Evolutionary conservation across 2,329 filamentous ascomycete genomes (phyloP).

Genomic region (Lasiodiplodia citricola): DNA sequence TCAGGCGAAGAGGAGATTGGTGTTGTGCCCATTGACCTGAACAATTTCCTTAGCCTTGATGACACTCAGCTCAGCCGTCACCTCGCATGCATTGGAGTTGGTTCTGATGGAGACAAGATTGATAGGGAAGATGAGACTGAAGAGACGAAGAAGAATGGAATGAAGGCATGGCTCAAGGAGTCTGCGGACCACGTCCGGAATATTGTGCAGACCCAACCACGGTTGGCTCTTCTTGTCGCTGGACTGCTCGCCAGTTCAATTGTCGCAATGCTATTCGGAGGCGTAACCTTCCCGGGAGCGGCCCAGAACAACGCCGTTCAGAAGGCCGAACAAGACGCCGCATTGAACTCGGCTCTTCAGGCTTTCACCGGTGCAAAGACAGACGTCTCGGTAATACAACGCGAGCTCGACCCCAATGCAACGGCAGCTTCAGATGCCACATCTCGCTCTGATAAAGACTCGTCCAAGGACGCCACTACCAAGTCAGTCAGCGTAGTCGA

Average conservation of each 20-base stretch:
- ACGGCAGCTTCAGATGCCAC: conserved; percentile 7
- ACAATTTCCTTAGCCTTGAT: conserved; percentile 40
- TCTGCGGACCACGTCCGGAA: neutral
- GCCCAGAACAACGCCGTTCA: conserved; percentile 7
- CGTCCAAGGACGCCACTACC: conserved; percentile 14
- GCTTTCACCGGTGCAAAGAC: conserved; percentile 23
- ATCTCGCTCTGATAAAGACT: conserved; percentile 2
- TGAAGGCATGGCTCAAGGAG: neutral
- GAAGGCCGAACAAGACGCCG: conserved; percentile 15
- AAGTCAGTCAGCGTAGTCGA: conserved; percentile 19
- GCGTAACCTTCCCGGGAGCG: neutral
- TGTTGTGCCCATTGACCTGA: conserved; percentile 39
- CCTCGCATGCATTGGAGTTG: conserved; percentile 37
- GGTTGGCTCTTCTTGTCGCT: conserved; percentile 19
- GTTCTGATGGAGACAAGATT: neutral
- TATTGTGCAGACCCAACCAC: conserved; percentile 12
- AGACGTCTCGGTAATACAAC: conserved; percentile 22
- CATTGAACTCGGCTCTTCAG: conserved; percentile 23
- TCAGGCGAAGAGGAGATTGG: conserved; percentile 31
- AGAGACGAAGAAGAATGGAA: conserved; percentile 5
- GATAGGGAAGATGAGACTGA: neutral
- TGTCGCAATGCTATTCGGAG: conserved; percentile 5
- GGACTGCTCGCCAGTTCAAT: conserved; percentile 12
- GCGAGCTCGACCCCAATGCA: conserved; percentile 8
- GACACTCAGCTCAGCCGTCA: conserved; percentile 46